These are phyloP conservation scores for Hymenoscyphus fraxineus DNA, from an alignment of 2,329 filamentous ascomycete species.

Conservation along the genomic window DNA sequence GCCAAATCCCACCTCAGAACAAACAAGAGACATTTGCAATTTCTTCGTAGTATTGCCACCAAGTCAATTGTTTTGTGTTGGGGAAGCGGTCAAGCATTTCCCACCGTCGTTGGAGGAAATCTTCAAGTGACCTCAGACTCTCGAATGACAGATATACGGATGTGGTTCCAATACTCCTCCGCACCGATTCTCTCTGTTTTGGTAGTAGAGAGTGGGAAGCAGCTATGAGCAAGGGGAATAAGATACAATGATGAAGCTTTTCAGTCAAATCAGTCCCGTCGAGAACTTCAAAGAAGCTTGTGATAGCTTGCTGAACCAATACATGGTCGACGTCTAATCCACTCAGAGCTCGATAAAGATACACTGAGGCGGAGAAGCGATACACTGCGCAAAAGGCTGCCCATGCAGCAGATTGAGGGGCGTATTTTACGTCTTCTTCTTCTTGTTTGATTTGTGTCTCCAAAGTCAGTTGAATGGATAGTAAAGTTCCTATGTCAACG, in stretches of 20 bases:
- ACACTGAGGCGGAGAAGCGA: constrained; percentile 38
- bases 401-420: constrained; percentile 33
- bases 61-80: constrained; percentile 17
- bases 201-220: constrained; percentile 36
- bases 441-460: constrained; percentile 27
- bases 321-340: constrained; percentile 38
- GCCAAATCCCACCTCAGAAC: constrained; percentile 19
- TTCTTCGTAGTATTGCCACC: constrained; percentile 30
- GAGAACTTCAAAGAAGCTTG: constrained; percentile 37
- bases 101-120: constrained; percentile 28
- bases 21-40: constrained; percentile 30
- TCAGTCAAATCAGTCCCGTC: constrained; percentile 37
- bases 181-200: constrained; percentile 31
- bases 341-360: constrained; percentile 42
- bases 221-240: constrained; percentile 39
- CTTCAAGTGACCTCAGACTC: constrained; percentile 24
- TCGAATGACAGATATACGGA: constrained; percentile 28
- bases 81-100: constrained; percentile 20
- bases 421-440: constrained; percentile 15
- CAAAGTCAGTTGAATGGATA: constrained; percentile 27
- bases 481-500: constrained; percentile 26
- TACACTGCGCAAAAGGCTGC: constrained; percentile 39
- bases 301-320: constrained; percentile 40
- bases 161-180: constrained; percentile 25
- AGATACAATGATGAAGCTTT: constrained; percentile 39